Evolutionary conservation across 495 filamentous ascomycete species (phyloP), one percentile per base, ranked within the genome.

Genomic region (Evernia prunastri): DNA sequence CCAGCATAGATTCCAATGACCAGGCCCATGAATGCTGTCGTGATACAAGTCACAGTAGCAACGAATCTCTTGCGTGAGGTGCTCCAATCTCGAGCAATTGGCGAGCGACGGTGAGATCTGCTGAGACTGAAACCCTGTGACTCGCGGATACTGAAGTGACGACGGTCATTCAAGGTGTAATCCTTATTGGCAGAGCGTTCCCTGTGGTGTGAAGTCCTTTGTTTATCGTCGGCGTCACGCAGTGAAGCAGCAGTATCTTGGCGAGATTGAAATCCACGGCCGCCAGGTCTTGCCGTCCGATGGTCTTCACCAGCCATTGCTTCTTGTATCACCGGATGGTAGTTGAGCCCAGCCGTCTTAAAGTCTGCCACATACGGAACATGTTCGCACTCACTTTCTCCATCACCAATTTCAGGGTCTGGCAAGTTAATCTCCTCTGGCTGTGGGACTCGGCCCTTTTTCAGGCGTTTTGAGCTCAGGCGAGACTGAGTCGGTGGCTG

Each of bases 1-100:
- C 89, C 89, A 61, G 85, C 85, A 69, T 92, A 92, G 33, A 89
- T 86, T 23, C 89, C 89, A 63, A 89, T 75, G 25, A 90, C 77
- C 20, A 87, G 74, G 5, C 89, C 89, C 63, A 90, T 75, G 53
- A 88, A 72, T 18, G 82, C 82, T 10, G 87, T 89, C 63, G 86
- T 89, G 56, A 84, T 75, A 69, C 89, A 91, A n/a, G 86, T 81
- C 69, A 90, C 81, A 0, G 77, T 72, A 10, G 89, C 88, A 63
- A 82, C 79, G 60, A 86, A 84, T 63, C 87, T 72, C 77, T 92
- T 92, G 61, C 84, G 81, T 31, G 70, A 66, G 10, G 79, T 79
- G 49, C 79, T 80, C 87, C 86, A 90, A 70, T 89, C 85, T 63
- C 87, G 77, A 25, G 87, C 86, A 56, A 84, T 81, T 33, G 79